phyloP scores from a whole-genome alignment of 2,329 filamentous ascomycete species.

The Phyllosticta capitalensis region DNA sequence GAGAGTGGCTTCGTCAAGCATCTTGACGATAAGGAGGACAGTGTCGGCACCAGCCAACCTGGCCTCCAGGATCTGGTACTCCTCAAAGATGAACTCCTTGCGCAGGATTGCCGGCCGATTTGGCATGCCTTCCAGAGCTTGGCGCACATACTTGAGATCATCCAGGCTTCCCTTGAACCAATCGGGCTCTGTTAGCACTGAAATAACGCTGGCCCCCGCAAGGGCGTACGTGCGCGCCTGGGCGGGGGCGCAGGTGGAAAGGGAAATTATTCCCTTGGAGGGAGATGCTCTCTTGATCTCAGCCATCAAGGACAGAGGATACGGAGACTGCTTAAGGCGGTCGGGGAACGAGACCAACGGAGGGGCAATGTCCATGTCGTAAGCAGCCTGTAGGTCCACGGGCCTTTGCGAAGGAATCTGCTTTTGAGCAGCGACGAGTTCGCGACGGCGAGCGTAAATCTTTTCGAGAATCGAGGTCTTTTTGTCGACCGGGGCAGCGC shows the following conservation, averaged over 20 bases:
- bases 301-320: conserved; percentile 86
- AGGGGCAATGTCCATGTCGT: conserved; percentile 74
- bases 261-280: conserved; percentile 88
- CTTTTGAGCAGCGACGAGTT: conserved; percentile 70
- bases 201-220: conserved; percentile 92
- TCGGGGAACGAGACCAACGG: conserved; percentile 72
- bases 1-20: conserved; percentile 71
- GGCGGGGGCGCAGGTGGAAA: conserved; percentile 75
- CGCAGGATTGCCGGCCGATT: conserved; percentile 85
- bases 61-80: conserved; percentile 96
- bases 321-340: conserved; percentile 71
- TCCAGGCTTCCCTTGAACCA: conserved; percentile 99
- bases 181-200: conserved; percentile 94
- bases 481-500: conserved; percentile 37
- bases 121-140: conserved; percentile 81
- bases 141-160: conserved; percentile 76
- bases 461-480: conserved; percentile 80
- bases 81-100: conserved; percentile 96
- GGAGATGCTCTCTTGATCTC: conserved; percentile 96
- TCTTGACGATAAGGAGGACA: conserved; percentile 93
- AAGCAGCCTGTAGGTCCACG: conserved; percentile 75
- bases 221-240: conserved; percentile 89
- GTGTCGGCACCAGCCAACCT: conserved; percentile 89
- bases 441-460: conserved; percentile 76
- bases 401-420: conserved; percentile 74